Base-by-base conservation (phyloP, 352 stramenopile genomes). In the Pythium guiyangense region DNA sequence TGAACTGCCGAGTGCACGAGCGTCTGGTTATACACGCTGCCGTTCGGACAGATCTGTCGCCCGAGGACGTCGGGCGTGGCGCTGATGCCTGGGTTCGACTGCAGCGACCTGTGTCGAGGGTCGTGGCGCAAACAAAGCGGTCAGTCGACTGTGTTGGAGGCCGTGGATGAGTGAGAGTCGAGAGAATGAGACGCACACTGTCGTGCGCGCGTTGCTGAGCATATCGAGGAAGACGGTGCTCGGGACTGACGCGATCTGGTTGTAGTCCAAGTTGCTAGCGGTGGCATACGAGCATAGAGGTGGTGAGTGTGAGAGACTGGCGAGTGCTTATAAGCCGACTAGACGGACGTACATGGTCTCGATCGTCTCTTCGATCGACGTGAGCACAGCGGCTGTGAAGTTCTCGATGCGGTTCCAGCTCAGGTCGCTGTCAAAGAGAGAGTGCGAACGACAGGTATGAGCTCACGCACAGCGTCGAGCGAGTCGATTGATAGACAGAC, bases 381-480 rank as follows among this genome's bases (percentile, higher is more conserved):
- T 63, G 50, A 89, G 84, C 2, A 75, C 67, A 14, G 49, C 63
- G 0, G 70, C 54, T n/a, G 73, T 79, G 48, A 89, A 87, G 49
- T 79, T 87, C 10, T 71, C 63, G 27, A 89, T 57, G 4, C 66
- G 73, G 18, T 89, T 87, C 54, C 61, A 79, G 26, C 76, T 78
- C 52, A 87, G 5, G 46, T 89, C 76, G 12, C 78, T 89, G 57
- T 15, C 15, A 46, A n/a, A n/a, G n/a, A n/a, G n/a, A n/a, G n/a
- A 39, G n/a, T n/a, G n/a, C n/a, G 20, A 10, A 44, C 45, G 4
- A 26, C 34, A 40, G 25, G 20, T 15, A 15, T 14, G 17, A 43
- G 37, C 10, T 4, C 37, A 48, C n/a, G n/a, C 5, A 49, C 43
- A 31, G 26, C 29, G 29, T 27, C 20, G 9, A 31, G 12, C 51